phyloP scores from a whole-genome alignment of 495 filamentous ascomycete species.

The Letharia lupina region DNA sequence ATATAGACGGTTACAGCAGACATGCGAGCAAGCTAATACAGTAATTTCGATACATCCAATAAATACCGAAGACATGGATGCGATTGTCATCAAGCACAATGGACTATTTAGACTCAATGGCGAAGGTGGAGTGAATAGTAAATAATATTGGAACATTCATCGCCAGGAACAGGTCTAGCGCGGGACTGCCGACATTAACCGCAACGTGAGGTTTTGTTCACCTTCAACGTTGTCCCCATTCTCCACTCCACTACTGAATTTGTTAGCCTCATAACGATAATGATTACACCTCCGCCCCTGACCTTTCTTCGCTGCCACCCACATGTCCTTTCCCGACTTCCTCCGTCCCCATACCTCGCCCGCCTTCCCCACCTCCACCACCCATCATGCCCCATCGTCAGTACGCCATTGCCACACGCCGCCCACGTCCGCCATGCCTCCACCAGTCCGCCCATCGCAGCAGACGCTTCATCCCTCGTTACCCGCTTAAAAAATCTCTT shows the following conservation, averaged over 20 bases:
- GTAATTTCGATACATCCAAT: not conserved
- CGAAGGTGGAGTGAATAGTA: not conserved
- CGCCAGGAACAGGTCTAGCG: conserved; percentile 10
- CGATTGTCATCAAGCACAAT: not conserved
- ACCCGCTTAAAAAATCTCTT: conserved; percentile 1
- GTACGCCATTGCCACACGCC: not conserved
- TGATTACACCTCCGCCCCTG: not conserved
- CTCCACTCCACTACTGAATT: not conserved
- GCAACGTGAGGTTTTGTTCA: not conserved
- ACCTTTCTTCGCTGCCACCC: not conserved
- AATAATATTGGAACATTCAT: too few species aligned
- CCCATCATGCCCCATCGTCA: not conserved
- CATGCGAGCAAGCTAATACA: not conserved
- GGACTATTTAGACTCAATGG: too few species aligned
- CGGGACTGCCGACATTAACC: not conserved
- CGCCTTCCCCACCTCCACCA: not conserved
- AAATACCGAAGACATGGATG: not conserved
- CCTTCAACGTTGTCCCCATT: not conserved
- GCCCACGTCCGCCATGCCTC: not conserved
- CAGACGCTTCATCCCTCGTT: not conserved
- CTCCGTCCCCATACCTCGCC: not conserved
- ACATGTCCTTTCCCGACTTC: not conserved
- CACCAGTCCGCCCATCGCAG: not conserved
- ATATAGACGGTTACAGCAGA: not conserved
- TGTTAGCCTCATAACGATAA: conserved; percentile 4